Percentiles rank a stretch among this genome's conserved stretches.
Conservation (phyloP, 352 stramenopile genomes). For the Phytophthora europaea region DNA sequence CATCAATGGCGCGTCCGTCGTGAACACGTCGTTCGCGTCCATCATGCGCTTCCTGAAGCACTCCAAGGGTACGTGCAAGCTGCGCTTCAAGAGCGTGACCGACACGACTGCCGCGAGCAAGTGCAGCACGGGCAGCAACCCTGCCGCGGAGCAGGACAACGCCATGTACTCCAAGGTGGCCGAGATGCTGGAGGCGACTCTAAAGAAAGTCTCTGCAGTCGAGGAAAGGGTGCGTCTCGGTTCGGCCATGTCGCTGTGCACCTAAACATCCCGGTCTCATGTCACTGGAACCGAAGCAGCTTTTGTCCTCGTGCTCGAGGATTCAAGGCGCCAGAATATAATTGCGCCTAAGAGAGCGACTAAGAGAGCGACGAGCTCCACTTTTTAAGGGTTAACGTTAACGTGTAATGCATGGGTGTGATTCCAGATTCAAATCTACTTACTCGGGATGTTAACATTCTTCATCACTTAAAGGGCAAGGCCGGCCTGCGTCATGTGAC, state of each 20-base stretch:
- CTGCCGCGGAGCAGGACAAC: conserved; percentile 47
- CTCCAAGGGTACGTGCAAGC: conserved; percentile 79
- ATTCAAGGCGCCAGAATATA: conserved; percentile 25
- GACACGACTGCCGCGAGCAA: conserved; percentile 25
- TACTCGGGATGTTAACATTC: too few relatives aligned
- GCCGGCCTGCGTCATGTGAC: too few relatives aligned
- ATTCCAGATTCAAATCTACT: too few relatives aligned
- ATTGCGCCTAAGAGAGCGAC: too few relatives aligned
- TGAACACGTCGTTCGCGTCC: conserved; percentile 60
- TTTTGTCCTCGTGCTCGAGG: conserved; percentile 11
- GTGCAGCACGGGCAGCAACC: conserved; percentile 43
- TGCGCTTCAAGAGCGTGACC: conserved; percentile 61
- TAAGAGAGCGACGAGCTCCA: background rate
- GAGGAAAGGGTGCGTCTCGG: conserved; percentile 83
- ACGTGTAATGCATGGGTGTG: conserved; percentile 5
- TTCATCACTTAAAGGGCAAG: too few relatives aligned
- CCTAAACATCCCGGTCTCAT: conserved; percentile 27
- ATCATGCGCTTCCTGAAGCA: conserved; percentile 86
- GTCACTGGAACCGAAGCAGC: background rate
- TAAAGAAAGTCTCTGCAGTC: conserved; percentile 80
- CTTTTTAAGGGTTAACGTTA: conserved; percentile 20
- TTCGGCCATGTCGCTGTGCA: conserved; percentile 76
- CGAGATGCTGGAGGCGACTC: conserved; percentile 75
- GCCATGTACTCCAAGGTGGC: conserved; percentile 73
- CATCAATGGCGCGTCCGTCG: conserved; percentile 80